Evolutionary conservation across 208 protist genomes (phyloP).

Genomic region (Trypanosoma theileri): DNA sequence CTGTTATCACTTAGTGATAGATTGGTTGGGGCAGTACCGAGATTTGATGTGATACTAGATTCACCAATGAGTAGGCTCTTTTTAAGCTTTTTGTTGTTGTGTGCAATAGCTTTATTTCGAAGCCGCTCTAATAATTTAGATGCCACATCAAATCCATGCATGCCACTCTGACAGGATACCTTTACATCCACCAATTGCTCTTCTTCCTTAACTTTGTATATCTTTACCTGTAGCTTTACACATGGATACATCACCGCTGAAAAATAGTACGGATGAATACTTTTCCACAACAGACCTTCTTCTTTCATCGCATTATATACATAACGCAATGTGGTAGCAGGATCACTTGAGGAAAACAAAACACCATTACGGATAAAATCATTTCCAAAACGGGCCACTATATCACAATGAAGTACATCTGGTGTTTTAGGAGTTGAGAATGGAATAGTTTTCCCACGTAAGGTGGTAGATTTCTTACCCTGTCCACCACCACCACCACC

Average conservation of each 20-base stretch:
- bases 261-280: slow-evolving; percentile 79
- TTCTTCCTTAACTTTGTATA: slow-evolving; percentile 61
- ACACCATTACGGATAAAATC: slow-evolving; percentile 84
- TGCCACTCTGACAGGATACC: slow-evolving; percentile 71
- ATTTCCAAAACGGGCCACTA: slow-evolving; percentile 68
- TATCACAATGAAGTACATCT: slow-evolving; percentile 50
- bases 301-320: slow-evolving; percentile 69
- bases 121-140: slow-evolving; percentile 66
- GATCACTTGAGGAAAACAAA: slow-evolving; percentile 41
- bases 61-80: not conserved
- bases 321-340: slow-evolving; percentile 39
- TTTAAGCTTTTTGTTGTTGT: slow-evolving; percentile 12
- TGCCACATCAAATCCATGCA: slow-evolving; percentile 56
- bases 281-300: slow-evolving; percentile 74
- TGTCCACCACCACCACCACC: not conserved
- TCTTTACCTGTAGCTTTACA: slow-evolving; percentile 80
- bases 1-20: no score
- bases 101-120: slow-evolving; percentile 39
- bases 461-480: not conserved
- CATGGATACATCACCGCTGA: slow-evolving; percentile 65
- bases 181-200: slow-evolving; percentile 81
- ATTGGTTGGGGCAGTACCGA: not conserved
- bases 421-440: slow-evolving; percentile 23
- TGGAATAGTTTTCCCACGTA: not conserved
- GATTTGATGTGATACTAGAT: not conserved